Evolutionary conservation across 352 stramenopile genomes (phyloP).

Genomic region (Pythium scleroteichum): DNA sequence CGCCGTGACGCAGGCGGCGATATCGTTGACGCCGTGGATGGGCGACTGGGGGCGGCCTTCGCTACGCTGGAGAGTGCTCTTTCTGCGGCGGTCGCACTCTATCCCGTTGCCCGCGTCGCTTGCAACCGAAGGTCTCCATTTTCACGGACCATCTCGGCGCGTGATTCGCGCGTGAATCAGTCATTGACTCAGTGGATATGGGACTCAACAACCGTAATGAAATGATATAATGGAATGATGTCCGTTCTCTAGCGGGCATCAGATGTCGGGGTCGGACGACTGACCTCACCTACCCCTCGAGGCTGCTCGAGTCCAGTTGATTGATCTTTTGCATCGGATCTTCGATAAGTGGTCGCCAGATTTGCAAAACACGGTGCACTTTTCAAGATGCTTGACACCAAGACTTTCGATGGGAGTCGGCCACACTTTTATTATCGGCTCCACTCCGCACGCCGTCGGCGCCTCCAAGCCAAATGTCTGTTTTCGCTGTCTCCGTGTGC

Average conservation of each 20-base stretch:
- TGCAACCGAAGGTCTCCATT: background rate
- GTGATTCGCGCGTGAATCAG: too few relatives aligned
- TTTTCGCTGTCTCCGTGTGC: too few relatives aligned
- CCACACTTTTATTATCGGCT: too few relatives aligned
- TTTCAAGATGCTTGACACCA: too few relatives aligned
- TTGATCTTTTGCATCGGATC: background rate
- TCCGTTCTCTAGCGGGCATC: background rate
- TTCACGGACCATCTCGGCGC: background rate
- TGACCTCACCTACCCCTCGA: conserved; percentile 21
- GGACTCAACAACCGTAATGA: background rate
- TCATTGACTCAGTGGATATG: background rate
- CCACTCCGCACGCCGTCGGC: too few relatives aligned
- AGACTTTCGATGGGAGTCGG: too few relatives aligned
- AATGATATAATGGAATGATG: background rate
- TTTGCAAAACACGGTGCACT: too few relatives aligned
- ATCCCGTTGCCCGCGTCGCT: background rate
- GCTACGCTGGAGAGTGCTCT: background rate
- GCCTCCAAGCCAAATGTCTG: too few relatives aligned
- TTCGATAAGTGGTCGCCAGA: too few relatives aligned
- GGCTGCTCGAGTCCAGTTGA: conserved; percentile 1
- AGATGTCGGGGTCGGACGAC: conserved; percentile 13
- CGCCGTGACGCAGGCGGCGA: background rate
- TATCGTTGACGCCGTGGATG: background rate
- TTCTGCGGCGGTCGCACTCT: background rate
- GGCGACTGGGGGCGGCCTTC: background rate